These are phyloP conservation scores for Wickerhamiella bombiphila DNA, from an alignment of 805 yeast genomes.

Conservation along the genomic window DNA sequence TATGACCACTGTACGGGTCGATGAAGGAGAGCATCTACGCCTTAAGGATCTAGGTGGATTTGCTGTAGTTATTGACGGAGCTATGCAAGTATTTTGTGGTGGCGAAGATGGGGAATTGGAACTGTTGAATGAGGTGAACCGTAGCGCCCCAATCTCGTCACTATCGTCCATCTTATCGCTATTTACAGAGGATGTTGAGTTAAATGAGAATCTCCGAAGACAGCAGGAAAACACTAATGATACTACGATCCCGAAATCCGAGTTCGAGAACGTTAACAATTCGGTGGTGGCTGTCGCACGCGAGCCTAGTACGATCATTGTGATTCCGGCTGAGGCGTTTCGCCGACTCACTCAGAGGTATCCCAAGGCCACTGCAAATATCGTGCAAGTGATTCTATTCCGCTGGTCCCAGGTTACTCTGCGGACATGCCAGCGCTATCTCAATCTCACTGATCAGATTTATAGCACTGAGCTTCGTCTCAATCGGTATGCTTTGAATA, in stretches of 20 bases:
- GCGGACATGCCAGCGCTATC: constrained; percentile 74
- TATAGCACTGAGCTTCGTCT: constrained; percentile 57
- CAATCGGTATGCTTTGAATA: constrained; percentile 46
- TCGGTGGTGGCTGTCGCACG: constrained; percentile 62
- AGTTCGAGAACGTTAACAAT: constrained; percentile 14
- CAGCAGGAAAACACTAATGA: constrained; percentile 4
- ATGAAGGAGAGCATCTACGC: constrained; percentile 59
- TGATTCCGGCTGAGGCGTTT: constrained; percentile 78
- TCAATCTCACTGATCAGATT: constrained; percentile 72
- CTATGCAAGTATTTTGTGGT: constrained; percentile 42
- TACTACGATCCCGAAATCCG: constrained; percentile 1
- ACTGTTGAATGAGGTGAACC: constrained; percentile 60
- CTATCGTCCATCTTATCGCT: constrained; percentile 64
- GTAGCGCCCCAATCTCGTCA: constrained; percentile 77
- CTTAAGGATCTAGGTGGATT: constrained; percentile 71
- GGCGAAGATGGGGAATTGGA: constrained; percentile 26
- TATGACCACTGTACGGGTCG: constrained; percentile 76
- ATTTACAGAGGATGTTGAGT: constrained; percentile 36
- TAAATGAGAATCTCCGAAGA: constrained; percentile 6
- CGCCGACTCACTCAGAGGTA: constrained; percentile 52
- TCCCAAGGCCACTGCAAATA: constrained; percentile 85
- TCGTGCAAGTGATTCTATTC: constrained; percentile 81
- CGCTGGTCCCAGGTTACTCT: constrained; percentile 81
- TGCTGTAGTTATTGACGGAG: constrained; percentile 85
- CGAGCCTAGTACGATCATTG: constrained; percentile 68